phyloP scores from a whole-genome alignment of 2,329 filamentous ascomycete species.

The Dryadomyces quercivorus region DNA sequence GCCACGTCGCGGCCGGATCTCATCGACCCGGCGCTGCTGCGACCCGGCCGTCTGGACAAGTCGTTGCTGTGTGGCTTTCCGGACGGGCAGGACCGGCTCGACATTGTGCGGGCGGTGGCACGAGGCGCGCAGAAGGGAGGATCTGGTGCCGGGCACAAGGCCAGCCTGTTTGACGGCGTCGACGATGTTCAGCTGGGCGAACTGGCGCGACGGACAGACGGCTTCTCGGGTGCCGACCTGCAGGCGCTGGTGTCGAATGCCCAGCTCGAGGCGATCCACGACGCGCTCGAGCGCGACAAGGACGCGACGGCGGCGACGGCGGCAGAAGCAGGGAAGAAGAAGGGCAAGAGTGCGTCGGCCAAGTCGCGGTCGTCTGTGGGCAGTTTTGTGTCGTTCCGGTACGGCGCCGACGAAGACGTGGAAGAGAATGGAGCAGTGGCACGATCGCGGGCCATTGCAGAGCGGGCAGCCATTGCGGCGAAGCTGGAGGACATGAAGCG shows the following conservation, averaged over 20 bases:
- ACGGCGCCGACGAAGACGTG: conserved; percentile 46
- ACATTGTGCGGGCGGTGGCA: conserved; percentile 79
- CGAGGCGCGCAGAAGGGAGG: conserved; percentile 18
- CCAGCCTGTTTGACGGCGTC: neutral
- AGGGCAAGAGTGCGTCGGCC: neutral
- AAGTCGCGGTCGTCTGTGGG: conserved; percentile 18
- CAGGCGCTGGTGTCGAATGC: conserved; percentile 94
- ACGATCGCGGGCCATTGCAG: conserved; percentile 44
- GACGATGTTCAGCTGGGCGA: conserved; percentile 39
- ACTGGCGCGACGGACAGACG: conserved; percentile 68
- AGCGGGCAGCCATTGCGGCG: conserved; percentile 66
- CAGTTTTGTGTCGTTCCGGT: conserved; percentile 74
- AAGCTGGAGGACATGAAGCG: conserved; percentile 72
- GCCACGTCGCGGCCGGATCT: conserved; percentile 88
- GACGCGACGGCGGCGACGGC: neutral
- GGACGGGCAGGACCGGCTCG: conserved; percentile 62
- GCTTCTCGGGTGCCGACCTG: conserved; percentile 87
- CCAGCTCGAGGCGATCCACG: conserved; percentile 92
- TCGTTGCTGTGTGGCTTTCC: conserved; percentile 87
- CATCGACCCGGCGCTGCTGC: conserved; percentile 84
- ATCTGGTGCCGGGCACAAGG: conserved; percentile 18
- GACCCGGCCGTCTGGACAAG: conserved; percentile 89
- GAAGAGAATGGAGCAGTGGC: conserved; percentile 14
- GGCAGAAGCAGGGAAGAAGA: neutral
- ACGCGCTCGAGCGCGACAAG: conserved; percentile 54